Conservation (phyloP, 352 stramenopile genomes). For the Phytopythium mirpurense region DNA sequence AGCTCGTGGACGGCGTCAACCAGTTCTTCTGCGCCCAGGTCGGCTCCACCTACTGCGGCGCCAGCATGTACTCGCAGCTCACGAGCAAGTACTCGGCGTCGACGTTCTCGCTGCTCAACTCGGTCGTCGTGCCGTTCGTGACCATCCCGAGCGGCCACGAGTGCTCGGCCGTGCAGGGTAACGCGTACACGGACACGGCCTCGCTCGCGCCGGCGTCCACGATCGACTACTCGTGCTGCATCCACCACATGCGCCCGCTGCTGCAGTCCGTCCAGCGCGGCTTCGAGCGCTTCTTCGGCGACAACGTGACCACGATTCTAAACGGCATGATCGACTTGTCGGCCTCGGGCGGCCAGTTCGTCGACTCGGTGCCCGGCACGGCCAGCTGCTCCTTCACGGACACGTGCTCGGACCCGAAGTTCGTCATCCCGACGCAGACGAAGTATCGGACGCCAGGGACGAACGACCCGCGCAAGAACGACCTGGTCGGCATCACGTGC, state of each 20-base stretch:
- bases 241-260: slow-evolving; percentile 32
- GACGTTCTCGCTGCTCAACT: slow-evolving; percentile 35
- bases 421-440: slow-evolving; percentile 23
- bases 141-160: slow-evolving; percentile 27
- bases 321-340: slow-evolving; percentile 46
- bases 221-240: slow-evolving; percentile 43
- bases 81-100: slow-evolving; percentile 30
- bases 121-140: slow-evolving; percentile 42
- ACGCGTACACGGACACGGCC: slow-evolving; percentile 33
- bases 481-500: slow-evolving; percentile 24
- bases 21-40: slow-evolving; percentile 38
- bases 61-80: slow-evolving; percentile 35
- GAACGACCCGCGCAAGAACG: slow-evolving; percentile 35
- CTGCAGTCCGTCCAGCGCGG: slow-evolving; percentile 30
- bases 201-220: slow-evolving; percentile 22
- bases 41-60: slow-evolving; percentile 25
- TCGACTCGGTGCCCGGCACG: slow-evolving; percentile 29
- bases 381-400: slow-evolving; percentile 26
- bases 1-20: slow-evolving; percentile 42
- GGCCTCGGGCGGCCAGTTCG: slow-evolving; percentile 21
- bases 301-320: slow-evolving; percentile 29
- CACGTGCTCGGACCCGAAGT: slow-evolving; percentile 28
- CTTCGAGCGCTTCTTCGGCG: slow-evolving; percentile 35
- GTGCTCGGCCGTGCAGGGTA: slow-evolving; percentile 32
- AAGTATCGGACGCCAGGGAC: slow-evolving; percentile 23